Evolutionary conservation across 768 basidiomycete species (phyloP), one percentile per base, ranked within the genome.

Genomic region (Cantharellus anzutake): DNA sequence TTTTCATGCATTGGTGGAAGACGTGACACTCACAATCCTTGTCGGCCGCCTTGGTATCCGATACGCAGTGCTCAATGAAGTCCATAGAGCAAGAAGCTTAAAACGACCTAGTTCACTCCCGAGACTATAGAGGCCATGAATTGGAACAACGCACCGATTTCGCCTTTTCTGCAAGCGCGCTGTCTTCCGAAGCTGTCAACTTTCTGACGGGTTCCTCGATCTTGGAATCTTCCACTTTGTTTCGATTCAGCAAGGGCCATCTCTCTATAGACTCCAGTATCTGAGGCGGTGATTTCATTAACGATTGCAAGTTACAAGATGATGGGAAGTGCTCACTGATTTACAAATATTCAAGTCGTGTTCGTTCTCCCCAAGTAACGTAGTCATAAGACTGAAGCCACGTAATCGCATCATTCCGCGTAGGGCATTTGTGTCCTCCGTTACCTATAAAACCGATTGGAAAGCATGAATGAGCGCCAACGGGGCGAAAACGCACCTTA

Each of bases 361-460:
- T 37, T 37, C 52, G 38, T 55, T 11, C 11, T 55, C 52, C 7
- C 35, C 52, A 11, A 55, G 35, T 11, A 55, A 37, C 11, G 11
- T 55, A 37, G 14, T 11, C 52, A 55, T 55, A 7, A 55, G 35
- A 37, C 52, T 86, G 68, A 93, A 87, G 2, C 93, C 93, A 67
- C 96, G 89, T 66, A 97, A 73, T 3, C 91, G 84, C 80, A 96
- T 84, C 55, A 98, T 76, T 68, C 90, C 82, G 39, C 88, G 76
- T 35, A 91, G 73, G 7, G 89, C 81, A 0, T 80, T 74, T 51
- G 80, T 76, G 62, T 94, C 89, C 42, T 84, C 81, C 2, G 94
- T 94, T 60, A 94, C 82, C 92, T 94, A 63, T 59, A 41, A 39
- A 42, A 14, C 16, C 56, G 42, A 60, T 14, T 51, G 42, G 56